Base-by-base conservation (phyloP, 163 green algal genomes). In the Scenedesmus sp. region DNA sequence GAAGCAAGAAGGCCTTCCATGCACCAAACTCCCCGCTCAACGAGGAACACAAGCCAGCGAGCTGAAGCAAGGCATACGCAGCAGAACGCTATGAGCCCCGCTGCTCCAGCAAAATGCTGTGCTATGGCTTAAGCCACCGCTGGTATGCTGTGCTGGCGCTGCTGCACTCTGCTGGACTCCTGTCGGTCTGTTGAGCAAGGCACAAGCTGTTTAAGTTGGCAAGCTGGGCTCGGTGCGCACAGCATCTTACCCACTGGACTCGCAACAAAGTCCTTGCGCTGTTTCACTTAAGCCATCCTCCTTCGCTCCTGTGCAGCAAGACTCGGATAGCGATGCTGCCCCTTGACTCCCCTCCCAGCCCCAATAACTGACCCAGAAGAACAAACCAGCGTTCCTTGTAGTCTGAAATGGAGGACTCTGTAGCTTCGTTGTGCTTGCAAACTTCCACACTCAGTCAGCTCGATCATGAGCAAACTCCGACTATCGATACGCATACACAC, bases 251-350 rank as follows among this genome's bases (percentile, higher is more conserved):
- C 65, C 40, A 4, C 30, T 40, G 65, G 65, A 76, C 65, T 76
- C 65, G 30, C 30, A 40, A 76, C 18, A 76, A 76, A 76, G 65
- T 76, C 65, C 65, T 76, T 76, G 65, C 65, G 65, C 65, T 76
- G 30, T 40, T 30, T 30, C 65, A 18, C 30, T 30, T 76, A 76
- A 40, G 65, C 65, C 65, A 76, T 76, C 65, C 65, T 76, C 65
- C 59, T 76, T 76, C 30, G 30, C 65, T 76, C 65, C 65, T 22
- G 65, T 76, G 65, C 65, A 76, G 65, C 65, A 76, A 72, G 65
- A 76, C 65, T 76, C 65, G 65, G 65, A 76, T 76, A 76, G 65
- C 65, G 65, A 76, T 76, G 65, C 65, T 76, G 65, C 65, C 65
- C 65, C 65, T 76, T 76, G 65, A 76, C 65, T 76, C 65, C 65